phyloP scores from a whole-genome alignment of 1,284 basidiomycete genomes.

The Boletus albobrunnescens region DNA sequence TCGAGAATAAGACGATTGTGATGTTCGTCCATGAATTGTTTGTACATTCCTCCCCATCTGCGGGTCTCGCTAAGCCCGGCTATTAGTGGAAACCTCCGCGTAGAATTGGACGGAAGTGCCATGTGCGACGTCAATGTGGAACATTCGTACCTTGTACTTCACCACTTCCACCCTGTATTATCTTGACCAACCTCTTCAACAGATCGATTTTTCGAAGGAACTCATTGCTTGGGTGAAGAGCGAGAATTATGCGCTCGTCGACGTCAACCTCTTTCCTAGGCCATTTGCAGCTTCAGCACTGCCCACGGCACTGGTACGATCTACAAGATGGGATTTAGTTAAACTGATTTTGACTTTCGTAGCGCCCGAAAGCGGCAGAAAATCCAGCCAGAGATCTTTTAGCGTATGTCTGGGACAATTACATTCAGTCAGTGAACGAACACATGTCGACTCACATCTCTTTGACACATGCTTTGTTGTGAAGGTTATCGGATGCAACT shows the following conservation, averaged over 20 bases:
- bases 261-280: slow-evolving; percentile 82
- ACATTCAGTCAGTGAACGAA: slow-evolving; percentile 62
- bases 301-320: slow-evolving; percentile 33
- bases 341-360: neutral
- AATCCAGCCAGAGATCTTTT: slow-evolving; percentile 52
- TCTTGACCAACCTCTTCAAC: slow-evolving; percentile 5
- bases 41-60: slow-evolving; percentile 28
- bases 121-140: slow-evolving; percentile 74
- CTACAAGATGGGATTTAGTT: neutral
- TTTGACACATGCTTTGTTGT: neutral
- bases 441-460: neutral
- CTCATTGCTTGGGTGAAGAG: slow-evolving; percentile 74
- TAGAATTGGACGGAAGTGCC: slow-evolving; percentile 70
- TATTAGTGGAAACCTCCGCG: slow-evolving; percentile 76
- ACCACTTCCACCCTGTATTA: slow-evolving; percentile 2
- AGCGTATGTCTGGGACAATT: slow-evolving; percentile 93
- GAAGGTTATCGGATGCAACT: slow-evolving; percentile 65
- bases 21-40: slow-evolving; percentile 92
- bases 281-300: slow-evolving; percentile 41
- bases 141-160: slow-evolving; percentile 72
- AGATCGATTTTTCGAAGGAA: slow-evolving; percentile 84
- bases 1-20: slow-evolving; percentile 67
- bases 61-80: slow-evolving; percentile 7
- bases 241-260: slow-evolving; percentile 72
- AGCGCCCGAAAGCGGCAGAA: slow-evolving; percentile 31